Base-by-base conservation (phyloP, 768 basidiomycete species). In the Boletellus emodensis region DNA sequence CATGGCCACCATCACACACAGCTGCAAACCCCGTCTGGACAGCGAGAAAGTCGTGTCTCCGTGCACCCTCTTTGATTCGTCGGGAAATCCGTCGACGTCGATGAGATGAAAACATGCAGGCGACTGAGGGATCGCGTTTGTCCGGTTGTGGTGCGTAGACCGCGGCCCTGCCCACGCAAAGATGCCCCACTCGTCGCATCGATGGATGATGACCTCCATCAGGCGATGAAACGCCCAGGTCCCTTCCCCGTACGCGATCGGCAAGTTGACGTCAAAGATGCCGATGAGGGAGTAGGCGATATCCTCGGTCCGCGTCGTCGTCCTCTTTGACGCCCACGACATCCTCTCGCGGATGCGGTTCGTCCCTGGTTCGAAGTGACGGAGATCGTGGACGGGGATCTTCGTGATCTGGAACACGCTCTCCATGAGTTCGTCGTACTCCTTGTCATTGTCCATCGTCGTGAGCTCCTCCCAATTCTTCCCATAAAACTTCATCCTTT, bases 181-280 rank as follows among this genome's bases (percentile, higher is more conserved):
- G 41, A 63, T 63, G 8, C 50, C 55, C 61, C 58, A 60, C 17
- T 62, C 58, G 33, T 57, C 55, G 7, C 61, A 63, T 40, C 51
- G 51, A 22, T 50, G 49, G 36, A 54, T 52, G 38, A 62, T 62
- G 37, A 60, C 44, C 40, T 60, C 55, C 61, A 63, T 61, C 40
- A 65, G 43, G 20, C 64, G 49, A 46, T 61, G 45, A 39, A 67
- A 65, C 9, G 64, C 64, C 54, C 58, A 59, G 22, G 48, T 46
- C 13, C 51, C 56, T 14, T 58, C 56, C 38, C 56, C 51, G 2
- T 58, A 58, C 5, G 56, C 46, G 40, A 58, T 58, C 1, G 56
- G 9, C 24, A 55, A 22, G 34, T 50, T 57, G 37, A 65, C 52
- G n/a, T 65, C 56, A 28, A 65, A 60, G 24, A 65, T 52, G 36